Conservation (phyloP, 1,139 yeast genomes). For the Candida sp. region DNA sequence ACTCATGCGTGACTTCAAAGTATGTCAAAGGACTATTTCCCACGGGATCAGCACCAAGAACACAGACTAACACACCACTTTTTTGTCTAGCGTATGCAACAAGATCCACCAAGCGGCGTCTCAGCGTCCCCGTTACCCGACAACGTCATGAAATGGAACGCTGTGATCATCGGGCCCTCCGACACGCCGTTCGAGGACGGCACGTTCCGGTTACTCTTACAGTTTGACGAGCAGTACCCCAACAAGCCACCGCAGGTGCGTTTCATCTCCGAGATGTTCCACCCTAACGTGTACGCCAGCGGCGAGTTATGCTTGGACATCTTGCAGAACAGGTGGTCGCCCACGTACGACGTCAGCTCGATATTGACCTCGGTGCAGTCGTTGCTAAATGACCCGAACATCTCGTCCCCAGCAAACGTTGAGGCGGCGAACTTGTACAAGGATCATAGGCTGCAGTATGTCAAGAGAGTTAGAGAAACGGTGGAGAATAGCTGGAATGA, state of each 20-base stretch:
- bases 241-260: conserved; percentile 95
- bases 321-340: conserved; percentile 97
- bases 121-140: conserved; percentile 98
- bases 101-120: conserved; percentile 98
- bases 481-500: conserved; percentile 90
- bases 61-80: neutral
- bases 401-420: conserved; percentile 96
- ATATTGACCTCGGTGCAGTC: conserved; percentile 89
- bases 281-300: conserved; percentile 94
- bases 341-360: conserved; percentile 98
- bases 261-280: conserved; percentile 94
- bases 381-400: conserved; percentile 93
- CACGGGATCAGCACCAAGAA: neutral
- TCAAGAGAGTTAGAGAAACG: conserved; percentile 89
- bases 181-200: conserved; percentile 99
- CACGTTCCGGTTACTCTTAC: conserved; percentile 83
- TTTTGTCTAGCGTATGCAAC: conserved; percentile 78
- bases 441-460: conserved; percentile 93
- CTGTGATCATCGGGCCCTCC: conserved; percentile 96
- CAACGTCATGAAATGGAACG: conserved; percentile 98
- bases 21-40: conserved; percentile 31
- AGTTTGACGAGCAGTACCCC: conserved; percentile 97
- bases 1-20: conserved; percentile 97
- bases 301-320: conserved; percentile 98
- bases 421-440: conserved; percentile 97